phyloP scores from a whole-genome alignment of 495 filamentous ascomycete species.

The Talaromyces adpressus region DNA sequence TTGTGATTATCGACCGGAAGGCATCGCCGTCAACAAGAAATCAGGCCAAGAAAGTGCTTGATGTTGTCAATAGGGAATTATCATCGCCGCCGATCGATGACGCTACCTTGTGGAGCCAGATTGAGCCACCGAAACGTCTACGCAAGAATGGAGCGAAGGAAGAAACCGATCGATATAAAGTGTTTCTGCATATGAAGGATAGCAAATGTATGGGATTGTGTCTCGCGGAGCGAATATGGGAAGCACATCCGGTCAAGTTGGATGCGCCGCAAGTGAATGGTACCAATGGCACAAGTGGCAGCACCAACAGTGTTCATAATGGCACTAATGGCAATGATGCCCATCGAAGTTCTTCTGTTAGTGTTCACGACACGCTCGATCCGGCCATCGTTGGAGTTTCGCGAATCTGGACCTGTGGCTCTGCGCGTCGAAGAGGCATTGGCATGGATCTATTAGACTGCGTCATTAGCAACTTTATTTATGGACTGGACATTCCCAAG shows the following conservation, averaged over 20 bases:
- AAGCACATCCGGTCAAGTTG: slow-evolving; percentile 43
- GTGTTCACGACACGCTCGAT: slow-evolving; percentile 28
- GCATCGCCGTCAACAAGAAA: slow-evolving; percentile 45
- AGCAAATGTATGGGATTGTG: slow-evolving; percentile 61
- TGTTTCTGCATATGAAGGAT: slow-evolving; percentile 57
- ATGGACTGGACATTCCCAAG: slow-evolving; percentile 59
- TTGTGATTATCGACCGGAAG: slow-evolving; percentile 52
- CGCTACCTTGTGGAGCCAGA: slow-evolving; percentile 50
- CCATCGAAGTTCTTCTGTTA: slow-evolving; percentile 36
- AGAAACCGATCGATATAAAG: slow-evolving; percentile 51
- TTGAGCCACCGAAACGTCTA: slow-evolving; percentile 30
- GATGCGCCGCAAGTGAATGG: slow-evolving; percentile 11
- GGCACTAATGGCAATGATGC: slow-evolving; percentile 14
- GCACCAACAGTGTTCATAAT: neutral
- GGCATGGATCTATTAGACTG: slow-evolving; percentile 56
- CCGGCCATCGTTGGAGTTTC: slow-evolving; percentile 59
- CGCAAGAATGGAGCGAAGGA: slow-evolving; percentile 25
- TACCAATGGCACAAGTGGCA: slow-evolving; percentile 15
- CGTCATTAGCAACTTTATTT: slow-evolving; percentile 56
- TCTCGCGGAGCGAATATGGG: slow-evolving; percentile 57
- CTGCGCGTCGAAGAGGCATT: slow-evolving; percentile 52
- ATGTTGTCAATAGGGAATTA: slow-evolving; percentile 61
- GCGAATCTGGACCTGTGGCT: slow-evolving; percentile 65
- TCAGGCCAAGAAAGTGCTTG: slow-evolving; percentile 54
- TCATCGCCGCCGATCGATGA: slow-evolving; percentile 56